Conservation (phyloP, 176 grass and related monocot genomes). For the Zoysia japonica region DNA sequence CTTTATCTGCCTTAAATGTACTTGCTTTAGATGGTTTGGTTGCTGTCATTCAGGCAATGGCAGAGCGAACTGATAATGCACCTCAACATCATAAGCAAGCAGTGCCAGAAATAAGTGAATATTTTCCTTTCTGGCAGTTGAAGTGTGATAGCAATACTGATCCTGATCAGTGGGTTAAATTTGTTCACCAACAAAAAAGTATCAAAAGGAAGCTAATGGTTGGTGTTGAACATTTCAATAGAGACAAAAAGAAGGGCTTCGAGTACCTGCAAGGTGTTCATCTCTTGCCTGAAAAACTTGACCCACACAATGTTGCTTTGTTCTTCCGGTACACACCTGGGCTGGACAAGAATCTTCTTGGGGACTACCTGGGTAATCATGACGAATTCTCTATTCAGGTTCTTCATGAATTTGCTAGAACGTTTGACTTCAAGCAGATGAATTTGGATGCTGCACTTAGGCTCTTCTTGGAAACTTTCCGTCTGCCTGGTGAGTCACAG, state of each 20-base stretch:
- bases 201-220: conserved; percentile 87
- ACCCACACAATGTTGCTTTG: conserved; percentile 76
- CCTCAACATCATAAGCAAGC: conserved; percentile 55
- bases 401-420: conserved; percentile 88
- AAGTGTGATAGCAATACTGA: conserved; percentile 63
- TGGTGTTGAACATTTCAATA: conserved; percentile 93
- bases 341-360: conserved; percentile 91
- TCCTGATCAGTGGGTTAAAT: conserved; percentile 86
- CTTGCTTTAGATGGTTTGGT: conserved; percentile 89
- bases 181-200: conserved; percentile 75
- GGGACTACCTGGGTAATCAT: conserved; percentile 91
- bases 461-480: conserved; percentile 97
- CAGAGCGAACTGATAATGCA: conserved; percentile 63
- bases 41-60: conserved; percentile 74
- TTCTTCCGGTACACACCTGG: conserved; percentile 88
- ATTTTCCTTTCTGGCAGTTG: conserved; percentile 86
- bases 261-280: conserved; percentile 88
- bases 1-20: conserved; percentile 83
- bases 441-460: conserved; percentile 88
- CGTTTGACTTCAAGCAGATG: conserved; percentile 96
- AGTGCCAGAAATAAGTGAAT: conserved; percentile 70
- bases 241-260: conserved; percentile 88
- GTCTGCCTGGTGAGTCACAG: conserved; percentile 93
- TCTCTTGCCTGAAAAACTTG: conserved; percentile 93
- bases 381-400: conserved; percentile 88